Evolutionary conservation across 345 rosid species (phyloP).

Genomic region (Arabidopsis suecica): DNA sequence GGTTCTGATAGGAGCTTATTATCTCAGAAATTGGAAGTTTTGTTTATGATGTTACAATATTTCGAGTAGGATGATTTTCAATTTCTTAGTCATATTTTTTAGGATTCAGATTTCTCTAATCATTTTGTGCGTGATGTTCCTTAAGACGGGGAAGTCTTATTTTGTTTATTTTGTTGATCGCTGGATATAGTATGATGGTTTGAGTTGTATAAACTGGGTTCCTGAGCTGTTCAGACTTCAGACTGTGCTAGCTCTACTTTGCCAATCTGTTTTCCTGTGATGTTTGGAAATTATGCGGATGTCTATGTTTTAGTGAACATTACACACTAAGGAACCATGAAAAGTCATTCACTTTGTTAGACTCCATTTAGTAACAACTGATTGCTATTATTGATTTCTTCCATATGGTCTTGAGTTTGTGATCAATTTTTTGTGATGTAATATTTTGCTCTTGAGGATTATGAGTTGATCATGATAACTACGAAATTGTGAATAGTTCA

Average conservation of each 20-base stretch:
- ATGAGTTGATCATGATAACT: neutral
- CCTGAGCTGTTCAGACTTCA: neutral
- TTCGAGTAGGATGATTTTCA: neutral
- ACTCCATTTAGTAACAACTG: neutral
- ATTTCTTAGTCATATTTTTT: neutral
- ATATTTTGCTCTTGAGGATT: neutral
- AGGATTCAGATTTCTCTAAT: neutral
- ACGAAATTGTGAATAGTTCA: neutral
- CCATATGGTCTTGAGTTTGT: slow-evolving; percentile 1
- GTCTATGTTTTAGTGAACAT: neutral
- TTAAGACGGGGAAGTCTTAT: neutral
- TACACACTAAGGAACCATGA: neutral
- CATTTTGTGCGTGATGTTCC: neutral
- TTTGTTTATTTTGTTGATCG: neutral
- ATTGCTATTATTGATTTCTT: neutral
- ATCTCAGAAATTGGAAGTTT: neutral
- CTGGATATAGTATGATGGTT: neutral
- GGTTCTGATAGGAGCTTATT: neutral
- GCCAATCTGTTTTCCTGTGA: neutral
- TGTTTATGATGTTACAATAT: slow-evolving; percentile 5
- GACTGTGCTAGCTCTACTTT: neutral
- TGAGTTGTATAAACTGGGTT: neutral
- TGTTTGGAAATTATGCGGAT: neutral
- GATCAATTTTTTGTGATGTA: neutral
- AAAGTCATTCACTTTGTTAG: neutral